phyloP scores from a whole-genome alignment of 2,329 filamentous ascomycete genomes.

The Fusarium virguliforme region DNA sequence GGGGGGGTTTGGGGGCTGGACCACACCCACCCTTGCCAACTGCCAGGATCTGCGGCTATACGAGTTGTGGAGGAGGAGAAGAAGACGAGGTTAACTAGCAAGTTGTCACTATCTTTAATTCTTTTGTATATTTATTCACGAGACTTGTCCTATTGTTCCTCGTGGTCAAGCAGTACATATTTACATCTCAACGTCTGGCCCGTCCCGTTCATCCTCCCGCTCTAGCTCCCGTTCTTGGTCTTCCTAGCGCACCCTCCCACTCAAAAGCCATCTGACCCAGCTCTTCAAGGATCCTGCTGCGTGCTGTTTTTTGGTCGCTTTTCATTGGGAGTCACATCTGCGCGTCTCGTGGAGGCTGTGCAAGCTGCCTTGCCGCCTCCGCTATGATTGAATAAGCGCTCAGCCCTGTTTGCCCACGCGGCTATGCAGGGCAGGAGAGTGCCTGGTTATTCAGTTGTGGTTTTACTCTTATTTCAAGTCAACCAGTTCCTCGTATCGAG shows the following conservation, averaged over 20 bases:
- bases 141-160: background rate
- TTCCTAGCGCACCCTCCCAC: background rate
- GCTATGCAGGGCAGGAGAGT: background rate
- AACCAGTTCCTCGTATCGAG: background rate
- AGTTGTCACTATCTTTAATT: background rate
- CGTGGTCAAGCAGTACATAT: background rate
- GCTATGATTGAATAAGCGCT: constrained; percentile 4
- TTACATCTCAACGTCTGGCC: background rate
- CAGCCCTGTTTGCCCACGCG: constrained; percentile 9
- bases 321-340: background rate
- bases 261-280: constrained; percentile 4
- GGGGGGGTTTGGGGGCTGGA: constrained; percentile 7
- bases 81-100: background rate
- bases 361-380: constrained; percentile 2
- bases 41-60: background rate
- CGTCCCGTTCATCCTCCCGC: background rate
- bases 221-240: constrained; percentile 7
- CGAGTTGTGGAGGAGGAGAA: constrained; percentile 1
- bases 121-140: background rate
- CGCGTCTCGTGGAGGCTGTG: background rate
- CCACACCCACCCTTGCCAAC: constrained; percentile 2
- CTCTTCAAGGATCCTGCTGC: background rate
- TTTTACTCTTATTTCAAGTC: background rate
- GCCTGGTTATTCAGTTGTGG: background rate
- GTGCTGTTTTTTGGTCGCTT: background rate